Evolutionary conservation across 129 eudicot species (phyloP), one percentile per base, ranked within the genome.

Genomic region (Chrysanthemum lavandulifolium): DNA sequence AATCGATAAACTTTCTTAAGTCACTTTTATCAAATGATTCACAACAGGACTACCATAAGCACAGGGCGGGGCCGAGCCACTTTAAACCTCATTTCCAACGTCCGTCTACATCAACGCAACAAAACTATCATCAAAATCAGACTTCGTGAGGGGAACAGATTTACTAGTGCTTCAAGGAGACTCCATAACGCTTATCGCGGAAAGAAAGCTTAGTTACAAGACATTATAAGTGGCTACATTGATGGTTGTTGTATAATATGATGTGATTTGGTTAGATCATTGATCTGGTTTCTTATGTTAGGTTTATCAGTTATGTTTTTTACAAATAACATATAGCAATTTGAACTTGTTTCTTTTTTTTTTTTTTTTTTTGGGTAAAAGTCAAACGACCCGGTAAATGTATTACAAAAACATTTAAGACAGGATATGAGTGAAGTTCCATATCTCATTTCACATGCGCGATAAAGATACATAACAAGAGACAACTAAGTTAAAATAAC

Each of bases 11-110:
- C 50, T 82, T 31, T 76, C 84, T 74, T 52, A 67, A 29, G 47
- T 87, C 92, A 10, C 86, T 82, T 54, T 29, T 74, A 27, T 25
- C 61, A 29, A 57, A 50, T 19, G 64, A 8, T 15, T 15, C 74
- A 10, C 66, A 63, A 64, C 69, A 77, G 31, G 3, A 50, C 77
- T 50, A 53, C 74, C 79, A 76, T 23, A 23, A 49, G 63, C 65
- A 72, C 11, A 76, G 72, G 33, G 72, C 12, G 13, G 21, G 54
- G 65, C 40, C 13, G 18, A 43, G 11, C 18, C 8, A 19, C 53
- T 71, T 54, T 62, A n/a, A 54, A 10, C 57, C 50, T 27, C 61
- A 11, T 57, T 65, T 74, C 31, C 64, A 40, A 40, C 10, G 47
- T 21, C 36, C 36, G 36, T 31, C 36, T 31, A 31, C 36, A 31